phyloP scores from a whole-genome alignment of 768 basidiomycete species.

The Albatrellus ellisii region DNA sequence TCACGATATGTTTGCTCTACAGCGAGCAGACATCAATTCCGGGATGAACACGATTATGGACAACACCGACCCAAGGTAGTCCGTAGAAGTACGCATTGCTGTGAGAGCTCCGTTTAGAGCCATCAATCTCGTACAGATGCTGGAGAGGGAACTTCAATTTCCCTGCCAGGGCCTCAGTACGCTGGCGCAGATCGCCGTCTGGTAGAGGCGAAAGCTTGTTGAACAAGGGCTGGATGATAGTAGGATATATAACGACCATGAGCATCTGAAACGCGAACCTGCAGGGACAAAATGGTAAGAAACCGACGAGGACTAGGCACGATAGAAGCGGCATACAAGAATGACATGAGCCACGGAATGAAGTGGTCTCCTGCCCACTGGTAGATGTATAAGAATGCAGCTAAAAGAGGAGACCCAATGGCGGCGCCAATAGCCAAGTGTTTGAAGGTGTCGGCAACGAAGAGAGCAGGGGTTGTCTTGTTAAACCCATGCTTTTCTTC shows the following conservation, averaged over 20 bases:
- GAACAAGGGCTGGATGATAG: constrained; percentile 89
- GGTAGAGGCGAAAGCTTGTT: constrained; percentile 89
- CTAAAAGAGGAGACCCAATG: constrained; percentile 78
- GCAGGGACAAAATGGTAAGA: constrained; percentile 3
- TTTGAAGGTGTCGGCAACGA: constrained; percentile 72
- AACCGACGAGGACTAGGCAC: background rate
- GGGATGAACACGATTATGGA: constrained; percentile 11
- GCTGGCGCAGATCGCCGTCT: constrained; percentile 58
- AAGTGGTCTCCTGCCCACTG: constrained; percentile 89
- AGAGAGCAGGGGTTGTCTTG: constrained; percentile 73
- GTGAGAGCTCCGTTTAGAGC: constrained; percentile 90
- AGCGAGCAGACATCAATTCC: background rate
- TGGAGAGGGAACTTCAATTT: constrained; percentile 89
- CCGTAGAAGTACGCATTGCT: constrained; percentile 99
- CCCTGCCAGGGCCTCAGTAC: constrained; percentile 65
- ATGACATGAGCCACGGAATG: constrained; percentile 87
- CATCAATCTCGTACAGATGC: constrained; percentile 94
- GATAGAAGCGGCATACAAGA: constrained; percentile 46
- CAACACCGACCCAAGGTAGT: constrained; percentile 71
- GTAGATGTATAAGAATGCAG: constrained; percentile 80
- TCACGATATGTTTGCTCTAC: constrained; percentile 88
- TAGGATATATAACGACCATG: constrained; percentile 76
- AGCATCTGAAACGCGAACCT: constrained; percentile 75
- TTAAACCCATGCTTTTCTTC: constrained; percentile 97
- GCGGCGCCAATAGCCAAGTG: constrained; percentile 56